Base-by-base conservation (phyloP, 768 basidiomycete genomes). In the Suillus variegatus region DNA sequence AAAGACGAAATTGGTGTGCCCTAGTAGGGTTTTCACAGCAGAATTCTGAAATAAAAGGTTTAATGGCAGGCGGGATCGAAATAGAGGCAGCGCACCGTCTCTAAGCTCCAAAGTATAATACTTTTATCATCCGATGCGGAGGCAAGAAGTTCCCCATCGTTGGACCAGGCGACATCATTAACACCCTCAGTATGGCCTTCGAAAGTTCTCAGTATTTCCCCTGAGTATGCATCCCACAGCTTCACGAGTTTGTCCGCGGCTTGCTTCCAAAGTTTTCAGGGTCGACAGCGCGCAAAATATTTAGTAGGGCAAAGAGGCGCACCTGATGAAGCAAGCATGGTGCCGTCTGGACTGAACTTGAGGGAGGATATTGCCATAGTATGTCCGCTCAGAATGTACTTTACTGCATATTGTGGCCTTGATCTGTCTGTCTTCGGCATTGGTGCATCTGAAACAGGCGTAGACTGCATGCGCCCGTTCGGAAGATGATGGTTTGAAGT, bases 41-140 rank as follows among this genome's bases (percentile, higher is more conserved):
- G 80, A 77, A 49, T 87, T 84, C 89, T 92, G 66, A 22, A 7
- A 47, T 46, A n/a, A 10, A 6, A 36, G 46, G 54, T 68, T 14
- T 68, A 52, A 46, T 41, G 54, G 47, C 22, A 49, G 35, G 14
- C 10, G 46, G 64, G 46, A 57, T 7, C 22, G 67, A 63, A 61
- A 20, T 43, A 40, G 51, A 14, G 25, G 70, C 74, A 66, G 8
- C 72, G 52, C 66, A 91, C 92, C 62, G 82, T 75, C 70, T 92
- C 88, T 71, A 92, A 77, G 72, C 87, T 86, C 95, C 95, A 97
- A 65, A 97, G 85, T 38, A 89, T 84, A 64, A 97, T 86, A 0
- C 92, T 91, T 70, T 92, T 91, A 77, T 99, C 97, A 75, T 99
- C 97, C 5, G 94, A 97, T 0, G 94, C 95, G 47, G 94, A 94